These are phyloP conservation scores for Colletotrichum cuscutae DNA, from an alignment of 2,329 filamentous ascomycete genomes.

Conservation along the genomic window DNA sequence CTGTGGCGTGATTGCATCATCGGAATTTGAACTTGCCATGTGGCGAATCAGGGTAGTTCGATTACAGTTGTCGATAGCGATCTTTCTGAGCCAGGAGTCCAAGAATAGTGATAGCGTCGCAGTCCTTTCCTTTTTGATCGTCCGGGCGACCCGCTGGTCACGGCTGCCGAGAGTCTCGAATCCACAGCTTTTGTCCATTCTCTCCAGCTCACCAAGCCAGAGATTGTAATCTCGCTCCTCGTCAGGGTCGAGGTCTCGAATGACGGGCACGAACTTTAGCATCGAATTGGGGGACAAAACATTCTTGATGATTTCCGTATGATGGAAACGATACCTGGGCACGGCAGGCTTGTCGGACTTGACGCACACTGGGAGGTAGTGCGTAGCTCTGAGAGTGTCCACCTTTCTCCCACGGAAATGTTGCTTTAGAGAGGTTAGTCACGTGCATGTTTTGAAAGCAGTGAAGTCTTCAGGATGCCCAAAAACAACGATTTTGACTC, in stretches of 20 bases:
- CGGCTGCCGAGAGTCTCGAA: constrained; percentile 63
- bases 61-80: constrained; percentile 62
- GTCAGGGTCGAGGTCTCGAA: constrained; percentile 66
- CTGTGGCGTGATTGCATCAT: constrained; percentile 61
- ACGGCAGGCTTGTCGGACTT: constrained; percentile 63
- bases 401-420: constrained; percentile 53
- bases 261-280: constrained; percentile 68
- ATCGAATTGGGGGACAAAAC: constrained; percentile 69
- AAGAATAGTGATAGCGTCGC: constrained; percentile 63
- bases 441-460: neutral
- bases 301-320: constrained; percentile 69
- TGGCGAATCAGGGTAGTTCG: constrained; percentile 63
- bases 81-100: constrained; percentile 61
- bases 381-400: constrained; percentile 52
- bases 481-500: constrained; percentile 26
- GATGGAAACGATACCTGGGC: constrained; percentile 68
- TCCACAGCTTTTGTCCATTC: constrained; percentile 66
- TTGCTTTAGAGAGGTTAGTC: constrained; percentile 46
- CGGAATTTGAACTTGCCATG: constrained; percentile 60
- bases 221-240: constrained; percentile 65
- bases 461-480: neutral
- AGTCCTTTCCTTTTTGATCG: constrained; percentile 62
- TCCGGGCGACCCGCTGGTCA: constrained; percentile 60
- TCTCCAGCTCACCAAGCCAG: constrained; percentile 68
- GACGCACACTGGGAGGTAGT: constrained; percentile 55